A percentile compares a stretch with the other conserved stretches of the same genome.
Conservation (phyloP, 495 filamentous ascomycete species). For the Penicillium psychrofluorescens region DNA sequence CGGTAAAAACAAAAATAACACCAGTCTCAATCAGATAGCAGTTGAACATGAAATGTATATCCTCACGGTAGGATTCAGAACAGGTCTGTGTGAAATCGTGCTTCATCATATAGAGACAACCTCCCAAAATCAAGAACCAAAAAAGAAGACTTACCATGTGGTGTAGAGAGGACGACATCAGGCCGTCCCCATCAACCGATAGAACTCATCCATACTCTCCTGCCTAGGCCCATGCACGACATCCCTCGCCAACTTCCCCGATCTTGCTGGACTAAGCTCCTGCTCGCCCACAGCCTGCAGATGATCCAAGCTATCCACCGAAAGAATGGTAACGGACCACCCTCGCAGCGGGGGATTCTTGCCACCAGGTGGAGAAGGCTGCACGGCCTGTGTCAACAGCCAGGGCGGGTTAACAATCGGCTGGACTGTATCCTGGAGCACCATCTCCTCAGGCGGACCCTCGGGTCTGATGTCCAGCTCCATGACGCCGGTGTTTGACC, state of each 20-base stretch:
- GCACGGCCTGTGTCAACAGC: neutral
- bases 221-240: slow-evolving; percentile 61
- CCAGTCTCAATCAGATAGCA: slow-evolving; percentile 37
- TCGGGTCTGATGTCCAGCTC: slow-evolving; percentile 39
- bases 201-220: slow-evolving; percentile 63
- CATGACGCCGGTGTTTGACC: slow-evolving; percentile 59
- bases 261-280: too few relatives aligned
- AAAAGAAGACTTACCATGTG: neutral
- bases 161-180: neutral
- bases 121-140: neutral
- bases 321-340: slow-evolving; percentile 13
- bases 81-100: slow-evolving; percentile 51
- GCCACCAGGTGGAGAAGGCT: slow-evolving; percentile 1
- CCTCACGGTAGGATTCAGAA: slow-evolving; percentile 43
- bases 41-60: slow-evolving; percentile 39
- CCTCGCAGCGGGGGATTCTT: slow-evolving; percentile 2
- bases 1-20: slow-evolving; percentile 3
- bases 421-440: neutral
- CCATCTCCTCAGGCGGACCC: neutral
- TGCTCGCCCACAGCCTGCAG: slow-evolving; percentile 20
- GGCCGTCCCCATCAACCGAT: slow-evolving; percentile 1
- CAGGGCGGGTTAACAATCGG: neutral
- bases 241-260: slow-evolving; percentile 21
- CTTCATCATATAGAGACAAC: slow-evolving; percentile 39
- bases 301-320: slow-evolving; percentile 50